Evolutionary conservation across 2,329 filamentous ascomycete genomes (phyloP), one percentile per base, ranked within the genome.

Genomic region (Macrophomina tecta): DNA sequence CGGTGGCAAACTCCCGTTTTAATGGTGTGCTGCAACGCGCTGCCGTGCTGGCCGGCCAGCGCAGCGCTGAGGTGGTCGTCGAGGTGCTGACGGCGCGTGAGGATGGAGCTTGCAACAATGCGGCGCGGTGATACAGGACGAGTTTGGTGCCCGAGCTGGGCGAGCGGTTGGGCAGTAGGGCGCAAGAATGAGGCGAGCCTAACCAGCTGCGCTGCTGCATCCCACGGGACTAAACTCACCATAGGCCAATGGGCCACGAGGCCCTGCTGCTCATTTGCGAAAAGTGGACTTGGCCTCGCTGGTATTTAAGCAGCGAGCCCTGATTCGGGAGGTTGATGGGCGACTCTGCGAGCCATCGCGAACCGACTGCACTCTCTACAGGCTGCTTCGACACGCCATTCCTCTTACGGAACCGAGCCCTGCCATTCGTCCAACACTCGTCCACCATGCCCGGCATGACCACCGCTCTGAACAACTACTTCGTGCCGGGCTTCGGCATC

Each of bases 401-500:
- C 60, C 45, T 16, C 16, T 53, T 28, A 46, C 36, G 48, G 36
- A 34, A 9, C 49, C 12, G 38, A 32, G 61, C 61, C 16, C 48
- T 52, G 48, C 61, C 38, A 64, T 45, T 64, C 49, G 61, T 34
- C 61, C 16, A n/a, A 18, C 34, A 38, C 30, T 18, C 16, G 34
- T 45, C 7, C 49, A 56, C 16, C 36, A 67, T 67, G 65, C 65
- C 65, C 45, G 65, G 65, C 51, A 70, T 70, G 68, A 63, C 68
- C 23, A 45, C 74, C 63, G 64, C 68, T 34, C 65, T 73, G 42
- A 79, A 80, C 68, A 79, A 75, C 51, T 81, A 81, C 70, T 81
- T 81, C 64, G 73, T 81, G 4, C 79, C 79, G 16, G 79, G 79
- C 38, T 80, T 74, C 67, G 79, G 79, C 53, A 80, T 81, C 68